Conservation (phyloP, 116 monocot species). For the Cymodocea nodosa region DNA sequence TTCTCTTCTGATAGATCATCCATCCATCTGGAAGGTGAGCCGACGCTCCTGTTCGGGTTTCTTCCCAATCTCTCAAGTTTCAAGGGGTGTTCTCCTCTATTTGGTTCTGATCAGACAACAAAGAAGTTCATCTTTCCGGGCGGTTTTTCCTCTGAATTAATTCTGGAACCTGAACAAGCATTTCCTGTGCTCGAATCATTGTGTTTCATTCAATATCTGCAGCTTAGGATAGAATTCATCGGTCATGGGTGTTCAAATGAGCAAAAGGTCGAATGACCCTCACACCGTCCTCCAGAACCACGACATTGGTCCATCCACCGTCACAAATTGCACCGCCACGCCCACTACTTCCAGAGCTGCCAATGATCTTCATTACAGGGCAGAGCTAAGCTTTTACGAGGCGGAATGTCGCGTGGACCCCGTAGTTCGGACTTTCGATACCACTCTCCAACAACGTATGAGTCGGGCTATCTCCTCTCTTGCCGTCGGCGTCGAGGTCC, state of each 20-base stretch:
- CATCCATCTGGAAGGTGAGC: background rate
- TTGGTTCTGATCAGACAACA: background rate
- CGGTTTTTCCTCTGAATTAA: no score
- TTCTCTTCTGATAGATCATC: background rate
- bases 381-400: conserved; percentile 55
- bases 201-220: background rate
- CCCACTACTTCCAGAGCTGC: background rate
- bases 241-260: conserved; percentile 22
- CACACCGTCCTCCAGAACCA: background rate
- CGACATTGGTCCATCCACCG: background rate
- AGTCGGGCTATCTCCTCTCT: conserved; percentile 63
- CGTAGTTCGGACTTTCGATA: conserved; percentile 49
- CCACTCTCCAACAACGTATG: conserved; percentile 50
- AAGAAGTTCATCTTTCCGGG: no score
- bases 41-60: background rate
- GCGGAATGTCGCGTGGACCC: conserved; percentile 54
- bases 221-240: background rate
- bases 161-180: background rate
- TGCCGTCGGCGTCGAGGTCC: conserved; percentile 58
- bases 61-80: background rate
- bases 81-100: background rate
- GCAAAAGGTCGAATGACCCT: conserved; percentile 15
- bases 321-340: background rate
- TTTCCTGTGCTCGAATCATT: background rate
- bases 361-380: conserved; percentile 10